Evolutionary conservation across 176 grass and related monocot species (phyloP).

Genomic region (Olyra latifolia): DNA sequence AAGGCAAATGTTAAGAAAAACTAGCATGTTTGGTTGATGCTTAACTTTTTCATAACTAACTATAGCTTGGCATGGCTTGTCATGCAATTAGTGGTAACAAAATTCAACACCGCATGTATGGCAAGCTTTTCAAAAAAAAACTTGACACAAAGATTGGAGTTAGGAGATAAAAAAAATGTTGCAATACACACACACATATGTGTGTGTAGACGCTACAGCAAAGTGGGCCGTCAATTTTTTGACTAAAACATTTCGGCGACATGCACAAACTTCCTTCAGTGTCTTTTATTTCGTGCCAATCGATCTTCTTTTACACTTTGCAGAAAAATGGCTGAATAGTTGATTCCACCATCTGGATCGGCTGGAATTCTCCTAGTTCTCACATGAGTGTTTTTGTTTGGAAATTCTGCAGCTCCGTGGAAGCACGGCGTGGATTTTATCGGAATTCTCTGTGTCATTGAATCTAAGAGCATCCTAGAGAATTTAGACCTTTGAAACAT

Average conservation of each 20-base stretch:
- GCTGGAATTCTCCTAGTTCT: not conserved
- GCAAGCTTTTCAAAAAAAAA: too few relatives aligned
- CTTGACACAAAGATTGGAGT: too few relatives aligned
- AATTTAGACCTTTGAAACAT: too few relatives aligned
- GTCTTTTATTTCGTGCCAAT: not conserved
- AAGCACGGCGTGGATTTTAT: not conserved
- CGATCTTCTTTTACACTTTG: constrained; percentile 7
- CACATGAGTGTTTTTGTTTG: not conserved
- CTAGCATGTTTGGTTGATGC: too few relatives aligned
- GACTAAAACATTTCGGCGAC: constrained; percentile 29
- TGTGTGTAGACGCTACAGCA: not conserved
- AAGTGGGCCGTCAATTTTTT: constrained; percentile 30
- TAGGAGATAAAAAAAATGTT: too few relatives aligned
- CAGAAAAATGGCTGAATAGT: not conserved
- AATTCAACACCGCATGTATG: too few relatives aligned
- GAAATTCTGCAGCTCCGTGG: not conserved
- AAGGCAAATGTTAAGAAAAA: not conserved
- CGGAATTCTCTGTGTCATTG: not conserved
- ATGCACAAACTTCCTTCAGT: not conserved
- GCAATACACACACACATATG: too few relatives aligned
- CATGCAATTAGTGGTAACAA: too few relatives aligned
- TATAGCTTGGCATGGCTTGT: too few relatives aligned
- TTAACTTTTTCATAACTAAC: too few relatives aligned
- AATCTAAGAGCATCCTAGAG: too few relatives aligned
- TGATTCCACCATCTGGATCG: not conserved